These are phyloP conservation scores for Aspergillus novoparasiticus DNA, from an alignment of 2,329 filamentous ascomycete genomes.

Conservation along the genomic window DNA sequence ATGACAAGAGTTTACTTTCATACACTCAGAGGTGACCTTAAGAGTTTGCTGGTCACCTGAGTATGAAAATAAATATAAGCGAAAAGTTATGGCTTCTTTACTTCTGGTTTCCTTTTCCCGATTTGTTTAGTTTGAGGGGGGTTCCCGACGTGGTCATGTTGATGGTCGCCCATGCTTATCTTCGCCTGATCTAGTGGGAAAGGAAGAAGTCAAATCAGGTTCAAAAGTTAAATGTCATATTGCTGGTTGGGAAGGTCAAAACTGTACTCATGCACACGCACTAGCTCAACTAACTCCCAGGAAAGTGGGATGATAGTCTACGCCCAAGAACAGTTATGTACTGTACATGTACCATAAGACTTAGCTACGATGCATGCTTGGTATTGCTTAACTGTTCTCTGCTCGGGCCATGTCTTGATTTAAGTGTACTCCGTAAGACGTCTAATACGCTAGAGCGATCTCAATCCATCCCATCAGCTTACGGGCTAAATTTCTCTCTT, in stretches of 20 bases:
- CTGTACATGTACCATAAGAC: neutral
- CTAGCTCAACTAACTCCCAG: neutral
- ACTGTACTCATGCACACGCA: neutral
- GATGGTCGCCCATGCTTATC: neutral
- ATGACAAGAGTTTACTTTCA: neutral
- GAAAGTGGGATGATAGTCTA: neutral
- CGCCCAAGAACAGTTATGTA: neutral
- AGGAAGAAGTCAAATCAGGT: neutral
- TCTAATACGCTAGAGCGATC: neutral
- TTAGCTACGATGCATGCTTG: no score
- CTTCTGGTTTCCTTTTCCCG: neutral
- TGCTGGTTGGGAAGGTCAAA: neutral
- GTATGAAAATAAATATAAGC: neutral
- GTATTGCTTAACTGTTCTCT: neutral
- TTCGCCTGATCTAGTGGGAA: neutral
- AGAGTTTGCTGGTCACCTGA: neutral
- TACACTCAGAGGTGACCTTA: neutral
- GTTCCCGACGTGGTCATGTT: neutral
- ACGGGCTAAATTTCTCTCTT: neutral
- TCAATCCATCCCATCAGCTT: neutral
- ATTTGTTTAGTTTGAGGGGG: neutral
- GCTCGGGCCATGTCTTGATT: slow-evolving; percentile 1
- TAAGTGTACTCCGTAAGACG: neutral
- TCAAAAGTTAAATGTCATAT: neutral
- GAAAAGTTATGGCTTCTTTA: neutral